Evolutionary conservation across 2,329 filamentous ascomycete genomes (phyloP).

Genomic region (Exophiala dermatitidis): DNA sequence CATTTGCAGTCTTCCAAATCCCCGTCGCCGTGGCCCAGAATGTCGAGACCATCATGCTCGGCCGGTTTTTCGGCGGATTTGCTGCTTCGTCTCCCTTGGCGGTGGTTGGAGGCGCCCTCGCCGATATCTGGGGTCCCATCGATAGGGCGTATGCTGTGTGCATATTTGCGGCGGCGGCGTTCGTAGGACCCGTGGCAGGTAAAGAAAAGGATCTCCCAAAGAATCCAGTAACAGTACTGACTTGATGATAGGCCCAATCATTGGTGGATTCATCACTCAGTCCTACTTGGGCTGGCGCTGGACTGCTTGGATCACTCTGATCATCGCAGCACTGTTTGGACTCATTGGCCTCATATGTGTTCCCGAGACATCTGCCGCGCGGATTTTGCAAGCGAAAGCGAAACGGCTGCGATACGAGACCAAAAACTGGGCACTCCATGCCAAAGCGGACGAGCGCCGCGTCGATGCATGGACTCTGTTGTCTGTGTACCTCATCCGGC

Average conservation of each 20-base stretch:
- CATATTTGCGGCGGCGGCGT: slow-evolving; percentile 41
- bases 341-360: slow-evolving; percentile 41
- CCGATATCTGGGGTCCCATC: slow-evolving; percentile 45
- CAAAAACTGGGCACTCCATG: slow-evolving; percentile 42
- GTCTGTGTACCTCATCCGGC: slow-evolving; percentile 41
- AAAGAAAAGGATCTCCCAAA: background rate
- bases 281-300: slow-evolving; percentile 50
- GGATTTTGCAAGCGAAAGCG: slow-evolving; percentile 45
- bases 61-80: slow-evolving; percentile 48
- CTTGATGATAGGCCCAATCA: slow-evolving; percentile 35
- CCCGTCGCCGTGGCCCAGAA: slow-evolving; percentile 50
- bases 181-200: slow-evolving; percentile 41
- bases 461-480: slow-evolving; percentile 36
- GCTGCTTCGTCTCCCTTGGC: slow-evolving; percentile 47
- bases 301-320: slow-evolving; percentile 51
- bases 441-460: slow-evolving; percentile 39
- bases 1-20: slow-evolving; percentile 50
- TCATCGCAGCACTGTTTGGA: slow-evolving; percentile 41
- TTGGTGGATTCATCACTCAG: slow-evolving; percentile 45
- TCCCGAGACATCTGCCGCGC: slow-evolving; percentile 46
- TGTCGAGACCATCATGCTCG: slow-evolving; percentile 48
- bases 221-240: background rate
- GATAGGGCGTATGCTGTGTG: slow-evolving; percentile 43
- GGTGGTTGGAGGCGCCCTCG: slow-evolving; percentile 45
- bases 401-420: slow-evolving; percentile 43